A percentile compares a stretch with the other conserved stretches of the same genome.
These are phyloP conservation scores for Dissophora globulifera DNA, from an alignment of 192 early-diverging fungal genomes.

Conservation along the genomic window DNA sequence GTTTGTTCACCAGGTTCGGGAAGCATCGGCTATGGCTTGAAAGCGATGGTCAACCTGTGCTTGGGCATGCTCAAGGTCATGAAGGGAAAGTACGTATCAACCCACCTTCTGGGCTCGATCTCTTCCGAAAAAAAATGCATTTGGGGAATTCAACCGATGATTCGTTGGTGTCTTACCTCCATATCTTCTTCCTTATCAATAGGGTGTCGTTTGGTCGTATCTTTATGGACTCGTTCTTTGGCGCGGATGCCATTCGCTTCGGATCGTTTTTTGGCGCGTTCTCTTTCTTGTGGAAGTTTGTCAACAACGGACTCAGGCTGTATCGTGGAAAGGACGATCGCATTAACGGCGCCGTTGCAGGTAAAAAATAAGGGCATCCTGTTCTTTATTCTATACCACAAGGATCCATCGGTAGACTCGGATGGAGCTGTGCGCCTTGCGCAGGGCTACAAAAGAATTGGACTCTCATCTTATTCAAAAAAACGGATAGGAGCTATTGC, in stretches of 20 bases:
- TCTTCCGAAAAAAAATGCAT: too few species aligned
- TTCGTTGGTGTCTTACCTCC: too few species aligned
- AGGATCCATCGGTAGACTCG: background rate
- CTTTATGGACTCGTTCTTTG: conserved; percentile 66
- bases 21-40: conserved; percentile 40
- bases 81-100: conserved; percentile 45
- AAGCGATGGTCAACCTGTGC: conserved; percentile 46
- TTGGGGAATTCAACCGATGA: too few species aligned
- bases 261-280: conserved; percentile 83
- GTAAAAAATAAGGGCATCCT: too few species aligned
- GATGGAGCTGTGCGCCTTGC: too few species aligned
- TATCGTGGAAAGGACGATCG: conserved; percentile 64
- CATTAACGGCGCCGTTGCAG: conserved; percentile 63
- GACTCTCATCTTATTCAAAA: too few species aligned
- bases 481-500: conserved; percentile 60
- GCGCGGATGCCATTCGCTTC: conserved; percentile 69
- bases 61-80: conserved; percentile 51
- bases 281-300: conserved; percentile 76
- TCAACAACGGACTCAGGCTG: conserved; percentile 70
- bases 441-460: too few species aligned
- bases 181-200: background rate
- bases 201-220: conserved; percentile 56
- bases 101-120: too few species aligned
- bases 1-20: conserved; percentile 24
- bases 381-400: background rate